Conservation (phyloP, 1,139 yeast genomes). For the Trichomonascaceae sp. region DNA sequence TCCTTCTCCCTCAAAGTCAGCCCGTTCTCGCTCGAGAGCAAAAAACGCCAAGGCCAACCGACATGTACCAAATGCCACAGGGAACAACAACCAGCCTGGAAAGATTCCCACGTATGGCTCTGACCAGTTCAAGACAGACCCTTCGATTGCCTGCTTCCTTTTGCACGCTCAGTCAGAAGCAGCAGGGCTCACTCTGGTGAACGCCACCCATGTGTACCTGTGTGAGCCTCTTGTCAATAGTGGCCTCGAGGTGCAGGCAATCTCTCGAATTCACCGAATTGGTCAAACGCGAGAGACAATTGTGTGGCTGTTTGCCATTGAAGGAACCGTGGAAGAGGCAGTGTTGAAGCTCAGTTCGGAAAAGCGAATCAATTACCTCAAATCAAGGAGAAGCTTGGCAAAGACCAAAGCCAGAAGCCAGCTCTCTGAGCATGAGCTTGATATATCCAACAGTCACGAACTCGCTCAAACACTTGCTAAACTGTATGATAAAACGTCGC, state of each 20-base stretch:
- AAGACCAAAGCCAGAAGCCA: conserved; percentile 6
- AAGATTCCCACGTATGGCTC: too few species aligned
- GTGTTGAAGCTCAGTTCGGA: conserved; percentile 35
- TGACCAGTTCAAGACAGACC: conserved; percentile 52
- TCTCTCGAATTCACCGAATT: conserved; percentile 81
- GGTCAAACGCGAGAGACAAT: conserved; percentile 74
- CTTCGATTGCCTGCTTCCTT: conserved; percentile 63
- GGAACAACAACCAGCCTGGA: too few species aligned
- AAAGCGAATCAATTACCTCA: conserved; percentile 15
- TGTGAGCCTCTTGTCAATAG: conserved; percentile 90
- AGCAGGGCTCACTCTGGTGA: conserved; percentile 75
- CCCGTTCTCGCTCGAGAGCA: too few species aligned
- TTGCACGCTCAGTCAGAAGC: conserved; percentile 79
- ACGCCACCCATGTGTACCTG: conserved; percentile 80
- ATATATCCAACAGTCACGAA: conserved; percentile 26
- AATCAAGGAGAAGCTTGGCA: conserved; percentile 2
- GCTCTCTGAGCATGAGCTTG: conserved; percentile 11
- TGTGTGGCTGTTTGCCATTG: conserved; percentile 84
- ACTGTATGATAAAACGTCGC: conserved; percentile 26
- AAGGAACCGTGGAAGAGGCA: conserved; percentile 81
- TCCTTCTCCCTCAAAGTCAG: conserved; percentile 31
- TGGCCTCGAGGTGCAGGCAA: conserved; percentile 79
- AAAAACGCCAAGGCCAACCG: too few species aligned
- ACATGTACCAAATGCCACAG: too few species aligned
- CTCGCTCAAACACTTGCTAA: conserved; percentile 27